A percentile compares a stretch with the other conserved stretches of the same genome.
These are phyloP conservation scores for Penicillium cosmopolitanum DNA, from an alignment of 495 filamentous ascomycete genomes.

Conservation along the genomic window DNA sequence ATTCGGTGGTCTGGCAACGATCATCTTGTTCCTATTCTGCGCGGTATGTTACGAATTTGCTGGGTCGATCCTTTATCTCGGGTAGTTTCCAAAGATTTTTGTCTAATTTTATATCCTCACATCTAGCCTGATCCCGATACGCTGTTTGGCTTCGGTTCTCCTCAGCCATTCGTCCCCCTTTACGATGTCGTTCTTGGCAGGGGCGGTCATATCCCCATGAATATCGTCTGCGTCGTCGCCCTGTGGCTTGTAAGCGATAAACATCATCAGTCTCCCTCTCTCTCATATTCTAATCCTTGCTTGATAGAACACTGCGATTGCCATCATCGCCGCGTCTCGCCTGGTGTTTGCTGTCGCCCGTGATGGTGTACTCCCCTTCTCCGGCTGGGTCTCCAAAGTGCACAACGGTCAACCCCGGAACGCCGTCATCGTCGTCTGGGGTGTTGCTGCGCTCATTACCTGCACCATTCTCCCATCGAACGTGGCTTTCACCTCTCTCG, in stretches of 20 bases:
- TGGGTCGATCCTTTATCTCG: too few species aligned
- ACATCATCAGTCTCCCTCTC: background rate
- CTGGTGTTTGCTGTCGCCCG: constrained; percentile 60
- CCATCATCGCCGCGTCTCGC: constrained; percentile 58
- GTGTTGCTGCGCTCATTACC: constrained; percentile 50
- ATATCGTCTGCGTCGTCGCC: constrained; percentile 53
- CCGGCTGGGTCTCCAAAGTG: constrained; percentile 56
- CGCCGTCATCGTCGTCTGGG: constrained; percentile 58
- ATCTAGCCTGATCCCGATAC: constrained; percentile 40
- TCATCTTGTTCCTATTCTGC: constrained; percentile 62
- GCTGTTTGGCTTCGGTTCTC: constrained; percentile 49
- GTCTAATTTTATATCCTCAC: background rate
- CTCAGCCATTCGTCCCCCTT: constrained; percentile 57
- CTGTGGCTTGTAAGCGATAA: constrained; percentile 46
- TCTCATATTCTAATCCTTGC: background rate
- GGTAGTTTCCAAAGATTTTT: background rate
- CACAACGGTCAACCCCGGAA: constrained; percentile 56
- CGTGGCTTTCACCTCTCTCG: constrained; percentile 59
- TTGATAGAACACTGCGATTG: constrained; percentile 55
- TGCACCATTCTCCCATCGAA: constrained; percentile 57
- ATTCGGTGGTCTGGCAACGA: constrained; percentile 51
- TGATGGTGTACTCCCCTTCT: constrained; percentile 60
- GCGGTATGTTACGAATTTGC: constrained; percentile 33
- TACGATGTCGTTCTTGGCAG: constrained; percentile 56
- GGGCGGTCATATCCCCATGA: constrained; percentile 60